Evolutionary conservation across 169 alveolate genomes (phyloP).

Genomic region (Plasmodium sp.): DNA sequence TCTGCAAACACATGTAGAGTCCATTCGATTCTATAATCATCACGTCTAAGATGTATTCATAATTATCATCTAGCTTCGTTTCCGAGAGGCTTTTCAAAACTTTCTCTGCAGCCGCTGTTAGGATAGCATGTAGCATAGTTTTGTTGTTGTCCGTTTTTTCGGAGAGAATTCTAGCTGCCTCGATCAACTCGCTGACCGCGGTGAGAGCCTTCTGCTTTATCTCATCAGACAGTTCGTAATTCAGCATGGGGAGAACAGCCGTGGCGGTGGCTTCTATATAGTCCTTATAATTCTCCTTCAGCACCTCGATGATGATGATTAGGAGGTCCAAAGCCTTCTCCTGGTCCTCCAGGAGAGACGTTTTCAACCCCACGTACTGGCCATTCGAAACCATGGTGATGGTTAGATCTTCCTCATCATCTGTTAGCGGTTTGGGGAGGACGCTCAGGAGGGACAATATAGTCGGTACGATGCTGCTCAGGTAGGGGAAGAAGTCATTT

Average conservation of each 20-base stretch:
- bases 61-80: conserved; percentile 68
- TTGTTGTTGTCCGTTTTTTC: conserved; percentile 79
- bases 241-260: conserved; percentile 84
- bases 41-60: conserved; percentile 76
- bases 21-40: conserved; percentile 84
- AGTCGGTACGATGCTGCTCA: conserved; percentile 90
- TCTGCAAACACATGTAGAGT: conserved; percentile 81
- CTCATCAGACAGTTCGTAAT: conserved; percentile 85
- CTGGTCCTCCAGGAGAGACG: conserved; percentile 83
- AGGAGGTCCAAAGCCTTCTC: conserved; percentile 80
- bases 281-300: conserved; percentile 82
- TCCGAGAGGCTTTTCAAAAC: conserved; percentile 67
- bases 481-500: conserved; percentile 87
- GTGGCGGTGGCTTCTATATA: conserved; percentile 83
- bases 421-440: conserved; percentile 50
- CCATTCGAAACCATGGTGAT: conserved; percentile 81
- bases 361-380: conserved; percentile 83
- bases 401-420: conserved; percentile 83
- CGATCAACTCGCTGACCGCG: conserved; percentile 88
- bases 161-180: conserved; percentile 81
- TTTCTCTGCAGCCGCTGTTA: conserved; percentile 71
- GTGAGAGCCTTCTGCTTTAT: conserved; percentile 84
- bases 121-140: conserved; percentile 80
- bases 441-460: conserved; percentile 69
- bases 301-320: conserved; percentile 80